Evolutionary conservation across 306 rosid genomes (phyloP).

Genomic region (Sesbania bispinosa): DNA sequence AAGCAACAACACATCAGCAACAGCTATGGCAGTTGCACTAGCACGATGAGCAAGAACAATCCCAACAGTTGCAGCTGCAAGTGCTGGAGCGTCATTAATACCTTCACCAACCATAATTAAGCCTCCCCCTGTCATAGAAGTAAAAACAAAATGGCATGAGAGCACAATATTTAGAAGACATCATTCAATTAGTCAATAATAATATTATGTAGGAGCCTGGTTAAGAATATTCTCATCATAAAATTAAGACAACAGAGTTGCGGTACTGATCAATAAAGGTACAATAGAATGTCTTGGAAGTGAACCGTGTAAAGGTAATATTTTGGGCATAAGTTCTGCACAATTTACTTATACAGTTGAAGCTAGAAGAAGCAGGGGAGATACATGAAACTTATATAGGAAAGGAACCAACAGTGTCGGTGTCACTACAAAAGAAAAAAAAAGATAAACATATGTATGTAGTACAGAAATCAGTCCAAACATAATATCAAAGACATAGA

Average conservation of each 20-base stretch:
- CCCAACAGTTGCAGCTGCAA: constrained; percentile 96
- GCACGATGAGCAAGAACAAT: constrained; percentile 96
- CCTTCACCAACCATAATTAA: constrained; percentile 98
- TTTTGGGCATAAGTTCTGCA: neutral
- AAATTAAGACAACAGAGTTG: neutral
- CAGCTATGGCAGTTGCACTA: constrained; percentile 95
- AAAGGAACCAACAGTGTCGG: neutral
- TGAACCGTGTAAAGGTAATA: neutral
- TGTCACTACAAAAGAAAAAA: neutral
- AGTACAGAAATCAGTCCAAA: constrained; percentile 12
- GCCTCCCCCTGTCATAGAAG: constrained; percentile 74
- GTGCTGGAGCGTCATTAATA: constrained; percentile 97
- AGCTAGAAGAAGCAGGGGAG: neutral
- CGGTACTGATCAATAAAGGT: neutral
- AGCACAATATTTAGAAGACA: constrained; percentile 1
- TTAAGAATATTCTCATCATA: neutral
- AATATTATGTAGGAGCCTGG: neutral
- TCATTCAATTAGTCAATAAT: constrained; percentile 9
- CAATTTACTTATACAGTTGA: neutral
- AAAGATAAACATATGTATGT: neutral
- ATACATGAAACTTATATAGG: neutral
- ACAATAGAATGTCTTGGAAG: neutral
- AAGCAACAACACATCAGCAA: constrained; percentile 86
- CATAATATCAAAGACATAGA: neutral
- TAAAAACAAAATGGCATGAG: neutral